A percentile compares a stretch with the other conserved stretches of the same genome.
Conservation (phyloP, 225 moss, liverwort and hornwort species). For the Physcomitrellopsis africana region DNA sequence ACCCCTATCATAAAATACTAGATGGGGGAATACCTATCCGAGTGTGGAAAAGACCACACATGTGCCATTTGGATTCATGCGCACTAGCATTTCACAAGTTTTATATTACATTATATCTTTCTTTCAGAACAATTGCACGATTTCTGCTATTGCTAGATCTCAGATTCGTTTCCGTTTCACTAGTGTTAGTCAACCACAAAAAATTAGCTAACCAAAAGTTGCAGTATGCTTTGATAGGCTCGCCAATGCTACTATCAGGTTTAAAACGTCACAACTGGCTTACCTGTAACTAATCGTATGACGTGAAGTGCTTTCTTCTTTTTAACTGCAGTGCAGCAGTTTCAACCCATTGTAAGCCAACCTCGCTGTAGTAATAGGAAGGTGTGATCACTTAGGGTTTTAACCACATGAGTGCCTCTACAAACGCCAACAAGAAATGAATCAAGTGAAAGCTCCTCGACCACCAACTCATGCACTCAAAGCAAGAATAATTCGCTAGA, state of each 20-base stretch:
- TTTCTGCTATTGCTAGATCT: not conserved
- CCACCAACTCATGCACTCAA: not conserved
- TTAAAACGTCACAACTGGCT: conserved; percentile 66
- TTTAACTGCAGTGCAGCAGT: conserved; percentile 67
- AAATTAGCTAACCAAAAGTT: conserved; percentile 5
- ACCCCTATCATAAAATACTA: conserved; percentile 66
- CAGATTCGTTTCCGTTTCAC: not conserved
- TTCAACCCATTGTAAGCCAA: conserved; percentile 69
- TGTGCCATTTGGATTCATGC: conserved; percentile 72
- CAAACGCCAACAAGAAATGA: conserved; percentile 26
- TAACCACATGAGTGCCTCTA: conserved; percentile 72
- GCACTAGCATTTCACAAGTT: conserved; percentile 40
- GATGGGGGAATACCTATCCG: conserved; percentile 62
- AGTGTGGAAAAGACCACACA: conserved; percentile 69
- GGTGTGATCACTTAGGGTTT: conserved; percentile 74
- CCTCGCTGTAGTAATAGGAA: conserved; percentile 72
- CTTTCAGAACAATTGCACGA: not conserved
- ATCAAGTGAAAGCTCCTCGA: conserved; percentile 20
- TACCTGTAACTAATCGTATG: conserved; percentile 61
- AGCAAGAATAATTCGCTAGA: not conserved
- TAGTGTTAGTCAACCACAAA: conserved; percentile 13
- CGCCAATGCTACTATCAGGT: conserved; percentile 68
- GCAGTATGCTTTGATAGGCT: conserved; percentile 64
- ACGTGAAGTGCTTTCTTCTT: conserved; percentile 39
- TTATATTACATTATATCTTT: not conserved